Base-by-base conservation (phyloP, 495 filamentous ascomycete species). In the Xylaria palmicola region DNA sequence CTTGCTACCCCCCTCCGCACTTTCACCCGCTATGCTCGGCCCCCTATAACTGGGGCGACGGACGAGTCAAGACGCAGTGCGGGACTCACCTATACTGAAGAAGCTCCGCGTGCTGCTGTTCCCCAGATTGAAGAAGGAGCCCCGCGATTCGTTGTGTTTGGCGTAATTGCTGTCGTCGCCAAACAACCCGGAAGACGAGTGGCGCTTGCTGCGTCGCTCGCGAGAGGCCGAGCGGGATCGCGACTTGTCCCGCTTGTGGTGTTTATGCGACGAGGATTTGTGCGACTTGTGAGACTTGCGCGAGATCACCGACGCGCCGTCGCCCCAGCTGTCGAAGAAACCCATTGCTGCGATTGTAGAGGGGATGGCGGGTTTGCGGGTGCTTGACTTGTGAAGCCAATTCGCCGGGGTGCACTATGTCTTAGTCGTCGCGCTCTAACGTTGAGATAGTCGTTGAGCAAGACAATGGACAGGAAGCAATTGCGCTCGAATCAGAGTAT, bases 41-140 rank as follows among this genome's bases (percentile, higher is more conserved):
- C 26, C 40, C 7, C 7, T 13, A 32, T 29, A 9, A n/a, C 20
- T 13, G 4, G 6, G 26, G 13, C 19, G 15, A 37, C 27, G 19
- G 5, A 34, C 24, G 26, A 29, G 24, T 27, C 13, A 78, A 78
- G 36, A 75, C 79, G 65, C 81, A 86, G 36, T 17, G 4, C 15
- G 13, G 15, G 56, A 29, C 53, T 56, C 26, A 59, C 71, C 83
- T 71, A 55, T 62, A 17, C 72, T 74, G 65, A 80, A 80, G 71
- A 80, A 75, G 54, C 75, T 78, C 56, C 74, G 62, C 22, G 67
- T 64, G 61, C 72, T 75, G 62, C 71, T 74, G 54, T 81, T 80
- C 26, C 74, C 69, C n/a, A 83, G 65, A 62, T 73, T 75, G 70
- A 85, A 85, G 70, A 85, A 77, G 15, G 82, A 82, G 15, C 78